These are phyloP conservation scores for Polytrichum formosum DNA, from an alignment of 225 moss, liverwort and hornwort genomes.

Conservation along the genomic window DNA sequence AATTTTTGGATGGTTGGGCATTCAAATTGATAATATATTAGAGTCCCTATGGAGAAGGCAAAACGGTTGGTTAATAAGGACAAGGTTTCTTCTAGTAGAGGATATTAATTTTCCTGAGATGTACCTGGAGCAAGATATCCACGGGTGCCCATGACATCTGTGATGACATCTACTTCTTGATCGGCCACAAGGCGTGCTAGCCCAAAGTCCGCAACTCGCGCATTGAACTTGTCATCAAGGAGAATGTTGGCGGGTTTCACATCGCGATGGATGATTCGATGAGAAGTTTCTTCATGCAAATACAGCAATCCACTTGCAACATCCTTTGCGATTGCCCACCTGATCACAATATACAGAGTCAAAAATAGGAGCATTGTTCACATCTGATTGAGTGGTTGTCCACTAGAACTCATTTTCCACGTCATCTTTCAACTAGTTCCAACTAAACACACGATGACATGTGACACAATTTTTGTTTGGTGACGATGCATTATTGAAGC, in stretches of 20 bases:
- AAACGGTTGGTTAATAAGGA: not conserved
- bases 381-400: too few species aligned
- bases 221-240: slow-evolving; percentile 13
- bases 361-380: too few species aligned
- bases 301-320: not conserved
- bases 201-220: slow-evolving; percentile 9
- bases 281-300: not conserved
- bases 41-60: not conserved
- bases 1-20: not conserved
- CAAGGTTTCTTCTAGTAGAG: too few species aligned
- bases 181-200: not conserved
- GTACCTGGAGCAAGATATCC: slow-evolving; percentile 36
- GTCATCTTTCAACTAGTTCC: too few species aligned
- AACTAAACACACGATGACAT: too few species aligned
- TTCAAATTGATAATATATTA: not conserved
- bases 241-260: slow-evolving; percentile 21
- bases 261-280: slow-evolving; percentile 15
- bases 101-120: not conserved
- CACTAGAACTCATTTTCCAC: too few species aligned
- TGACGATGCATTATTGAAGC: too few species aligned
- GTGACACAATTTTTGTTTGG: too few species aligned
- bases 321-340: slow-evolving; percentile 9
- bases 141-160: slow-evolving; percentile 6
- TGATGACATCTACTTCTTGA: slow-evolving; percentile 5
- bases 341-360: not conserved